These are phyloP conservation scores for Populus pruinosa DNA, from an alignment of 345 rosid species.

Conservation along the genomic window DNA sequence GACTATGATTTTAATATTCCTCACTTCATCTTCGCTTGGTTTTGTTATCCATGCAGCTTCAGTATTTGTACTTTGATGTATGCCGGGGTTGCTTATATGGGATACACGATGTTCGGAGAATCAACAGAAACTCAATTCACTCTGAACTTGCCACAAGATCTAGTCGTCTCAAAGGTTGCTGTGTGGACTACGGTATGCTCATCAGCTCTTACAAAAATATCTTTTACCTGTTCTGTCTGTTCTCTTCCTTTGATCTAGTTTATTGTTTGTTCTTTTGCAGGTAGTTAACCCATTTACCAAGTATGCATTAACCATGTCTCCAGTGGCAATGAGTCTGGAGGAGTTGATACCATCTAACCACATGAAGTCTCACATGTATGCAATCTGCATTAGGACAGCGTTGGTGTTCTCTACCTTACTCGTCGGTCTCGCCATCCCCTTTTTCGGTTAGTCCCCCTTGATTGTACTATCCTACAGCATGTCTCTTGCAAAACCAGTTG, in stretches of 20 bases:
- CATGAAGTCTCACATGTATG: conserved; percentile 50
- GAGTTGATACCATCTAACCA: conserved; percentile 72
- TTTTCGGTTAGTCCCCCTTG: conserved; percentile 54
- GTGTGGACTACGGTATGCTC: conserved; percentile 83
- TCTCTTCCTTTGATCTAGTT: not conserved
- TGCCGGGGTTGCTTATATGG: conserved; percentile 81
- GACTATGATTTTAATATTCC: not conserved
- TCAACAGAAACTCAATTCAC: conserved; percentile 73
- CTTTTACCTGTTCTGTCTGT: not conserved
- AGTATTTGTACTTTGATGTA: conserved; percentile 67
- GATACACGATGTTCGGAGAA: conserved; percentile 88
- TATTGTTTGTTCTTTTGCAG: conserved; percentile 41
- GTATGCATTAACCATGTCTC: conserved; percentile 91
- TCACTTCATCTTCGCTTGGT: not conserved
- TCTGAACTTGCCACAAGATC: conserved; percentile 80
- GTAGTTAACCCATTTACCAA: conserved; percentile 93
- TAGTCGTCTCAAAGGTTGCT: conserved; percentile 89
- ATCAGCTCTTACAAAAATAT: not conserved
- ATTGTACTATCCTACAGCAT: not conserved
- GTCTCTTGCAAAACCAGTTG: not conserved
- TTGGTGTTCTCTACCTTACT: conserved; percentile 73
- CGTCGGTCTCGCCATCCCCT: conserved; percentile 78
- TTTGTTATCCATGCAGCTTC: conserved; percentile 46
- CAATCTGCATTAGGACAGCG: conserved; percentile 65
- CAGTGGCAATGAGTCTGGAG: conserved; percentile 92